Base-by-base conservation (phyloP, 1,284 basidiomycete species). In the Pseudozyma hubeiensis region DNA sequence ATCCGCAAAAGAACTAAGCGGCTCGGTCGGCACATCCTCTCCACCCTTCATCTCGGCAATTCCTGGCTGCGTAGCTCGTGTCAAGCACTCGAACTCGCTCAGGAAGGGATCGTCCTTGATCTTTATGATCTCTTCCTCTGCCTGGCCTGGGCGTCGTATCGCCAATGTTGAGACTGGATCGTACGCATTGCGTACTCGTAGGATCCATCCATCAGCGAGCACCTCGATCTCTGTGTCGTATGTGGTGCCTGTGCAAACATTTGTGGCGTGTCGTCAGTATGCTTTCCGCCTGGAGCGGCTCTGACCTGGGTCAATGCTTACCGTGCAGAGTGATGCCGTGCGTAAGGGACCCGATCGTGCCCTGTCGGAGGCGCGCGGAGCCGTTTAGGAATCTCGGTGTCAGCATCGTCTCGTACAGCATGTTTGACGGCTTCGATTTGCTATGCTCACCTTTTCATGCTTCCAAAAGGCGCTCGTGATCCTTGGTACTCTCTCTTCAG, bases 1-100 rank as follows among this genome's bases (percentile, higher is more conserved):
- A 39, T 81, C 80, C 19, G 68, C 70, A 66, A 73, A 81, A 14
- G 54, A 53, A 53, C 68, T 74, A 9, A 81, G 69, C 34, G 64
- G 64, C 19, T 39, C 17, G 7, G 16, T 17, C 13, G 45, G 55
- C 5, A 52, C 39, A 19, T 4, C 30, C 7, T 58, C 33, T 16
- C 43, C 17, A 5, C 16, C 11, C 1, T 9, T 7, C 4, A 10
- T 13, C 7, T 5, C 17, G 11, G 46, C 52, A 4, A 24, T n/a
- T 2, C 35, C 52, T 2, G 14, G 10, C n/a, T 33, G 53, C 24
- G 48, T 63, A 7, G 29, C 44, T 30, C 40, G 34, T 4, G 73
- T 49, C 0, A 76, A 37, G 17, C 60, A 53, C 45, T 68, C 31
- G 31, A 75, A 54, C 41, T 76, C 60, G 14, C 65, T 46, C 3